phyloP scores from a whole-genome alignment of 176 grass and related monocot species.

The Oropetium thomaeum region DNA sequence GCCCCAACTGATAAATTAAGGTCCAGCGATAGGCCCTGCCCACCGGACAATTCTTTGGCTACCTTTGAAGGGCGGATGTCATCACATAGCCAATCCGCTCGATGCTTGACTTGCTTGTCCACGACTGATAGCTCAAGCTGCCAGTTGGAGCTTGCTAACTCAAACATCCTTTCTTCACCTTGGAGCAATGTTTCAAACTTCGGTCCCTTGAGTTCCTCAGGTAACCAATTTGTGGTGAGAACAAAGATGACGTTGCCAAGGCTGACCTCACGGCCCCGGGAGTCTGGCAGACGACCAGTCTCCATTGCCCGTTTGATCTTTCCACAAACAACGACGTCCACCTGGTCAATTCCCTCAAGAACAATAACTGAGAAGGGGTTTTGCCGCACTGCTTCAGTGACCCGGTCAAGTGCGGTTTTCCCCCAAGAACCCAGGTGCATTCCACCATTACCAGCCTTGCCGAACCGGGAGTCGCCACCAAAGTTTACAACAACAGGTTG shows the following conservation, averaged over 20 bases:
- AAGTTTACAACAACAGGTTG: conserved; percentile 59
- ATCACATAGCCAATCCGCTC: conserved; percentile 64
- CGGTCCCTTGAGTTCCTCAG: conserved; percentile 49
- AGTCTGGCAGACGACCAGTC: conserved; percentile 77
- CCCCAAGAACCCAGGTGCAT: conserved; percentile 55
- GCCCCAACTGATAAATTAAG: conserved; percentile 71
- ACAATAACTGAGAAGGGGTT: conserved; percentile 87
- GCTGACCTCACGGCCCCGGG: conserved; percentile 78
- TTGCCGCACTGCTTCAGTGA: conserved; percentile 71
- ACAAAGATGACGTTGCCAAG: conserved; percentile 84
- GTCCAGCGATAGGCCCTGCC: conserved; percentile 63
- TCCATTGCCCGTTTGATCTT: conserved; percentile 88
- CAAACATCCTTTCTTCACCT: conserved; percentile 65
- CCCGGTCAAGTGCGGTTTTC: conserved; percentile 64
- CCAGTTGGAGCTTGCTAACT: conserved; percentile 53
- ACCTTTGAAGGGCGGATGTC: conserved; percentile 52
- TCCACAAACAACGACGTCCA: conserved; percentile 52
- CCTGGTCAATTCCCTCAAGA: conserved; percentile 78
- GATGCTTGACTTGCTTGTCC: conserved; percentile 62
- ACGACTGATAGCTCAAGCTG: conserved; percentile 70
- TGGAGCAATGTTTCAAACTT: conserved; percentile 44
- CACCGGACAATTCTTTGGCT: conserved; percentile 54
- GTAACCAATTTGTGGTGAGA: conserved; percentile 77
- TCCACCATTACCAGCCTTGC: conserved; percentile 32
- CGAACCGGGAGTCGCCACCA: conserved; percentile 13